Percentiles rank a stretch among this genome's conserved stretches.
These are phyloP conservation scores for Oryza australiensis DNA, from an alignment of 176 grass and related monocot species.

Conservation along the genomic window DNA sequence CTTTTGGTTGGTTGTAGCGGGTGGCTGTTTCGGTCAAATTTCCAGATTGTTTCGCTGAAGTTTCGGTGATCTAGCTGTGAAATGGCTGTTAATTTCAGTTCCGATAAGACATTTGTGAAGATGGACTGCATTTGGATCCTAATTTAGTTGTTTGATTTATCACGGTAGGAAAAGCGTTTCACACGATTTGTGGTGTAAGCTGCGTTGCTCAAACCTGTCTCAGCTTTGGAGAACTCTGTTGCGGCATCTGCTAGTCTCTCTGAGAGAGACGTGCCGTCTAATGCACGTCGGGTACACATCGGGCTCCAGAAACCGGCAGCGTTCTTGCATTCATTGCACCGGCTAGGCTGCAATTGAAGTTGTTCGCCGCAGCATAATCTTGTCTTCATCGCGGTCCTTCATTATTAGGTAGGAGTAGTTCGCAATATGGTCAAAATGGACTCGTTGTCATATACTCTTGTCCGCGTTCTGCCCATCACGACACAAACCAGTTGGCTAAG, in stretches of 20 bases:
- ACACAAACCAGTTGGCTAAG: constrained; percentile 24
- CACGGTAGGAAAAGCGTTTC: not conserved
- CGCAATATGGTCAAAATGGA: constrained; percentile 17
- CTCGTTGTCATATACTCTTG: not conserved
- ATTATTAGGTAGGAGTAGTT: not conserved
- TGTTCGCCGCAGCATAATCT: not conserved
- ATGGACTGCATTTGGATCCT: not conserved
- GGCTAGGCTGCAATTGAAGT: constrained; percentile 1
- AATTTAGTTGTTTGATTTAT: not conserved
- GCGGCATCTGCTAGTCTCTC: not conserved
- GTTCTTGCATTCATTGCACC: constrained; percentile 34
- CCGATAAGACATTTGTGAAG: not conserved
- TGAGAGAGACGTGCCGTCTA: constrained; percentile 43
- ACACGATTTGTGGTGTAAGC: not conserved
- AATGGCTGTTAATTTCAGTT: not conserved
- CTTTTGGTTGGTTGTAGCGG: not conserved
- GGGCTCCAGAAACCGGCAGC: not conserved
- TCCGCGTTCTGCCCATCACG: not conserved
- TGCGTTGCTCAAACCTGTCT: not conserved
- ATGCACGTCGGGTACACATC: constrained; percentile 30
- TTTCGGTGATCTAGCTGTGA: not conserved
- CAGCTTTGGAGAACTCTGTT: constrained; percentile 4
- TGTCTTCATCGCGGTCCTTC: not conserved
- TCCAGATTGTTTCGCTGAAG: not conserved
- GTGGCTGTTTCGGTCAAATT: not conserved